These are phyloP conservation scores for Chytriomyces sp. DNA, from an alignment of 192 early-diverging fungal genomes.

Conservation along the genomic window DNA sequence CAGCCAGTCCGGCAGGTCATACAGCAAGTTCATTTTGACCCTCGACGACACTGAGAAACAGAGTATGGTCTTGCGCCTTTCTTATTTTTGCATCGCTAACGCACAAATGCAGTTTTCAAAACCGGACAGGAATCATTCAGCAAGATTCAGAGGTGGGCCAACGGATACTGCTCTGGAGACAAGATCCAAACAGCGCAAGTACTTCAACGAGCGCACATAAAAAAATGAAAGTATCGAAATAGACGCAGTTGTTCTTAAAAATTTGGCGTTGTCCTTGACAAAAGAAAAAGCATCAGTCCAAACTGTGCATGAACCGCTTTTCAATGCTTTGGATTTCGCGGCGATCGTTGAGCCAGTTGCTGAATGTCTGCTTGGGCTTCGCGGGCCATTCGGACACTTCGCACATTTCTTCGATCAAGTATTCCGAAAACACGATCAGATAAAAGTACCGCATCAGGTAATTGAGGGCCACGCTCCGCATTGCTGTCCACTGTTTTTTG, in stretches of 20 bases:
- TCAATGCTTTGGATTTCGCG: conserved; percentile 64
- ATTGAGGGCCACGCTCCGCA: conserved; percentile 54
- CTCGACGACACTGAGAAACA: conserved; percentile 53
- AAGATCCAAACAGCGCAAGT: conserved; percentile 45
- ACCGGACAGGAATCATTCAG: conserved; percentile 40
- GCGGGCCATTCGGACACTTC: conserved; percentile 15
- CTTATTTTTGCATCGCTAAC: not conserved
- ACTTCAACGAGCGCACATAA: conserved; percentile 29
- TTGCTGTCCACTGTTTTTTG: conserved; percentile 38
- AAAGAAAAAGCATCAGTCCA: conserved; percentile 31
- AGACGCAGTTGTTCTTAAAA: not conserved
- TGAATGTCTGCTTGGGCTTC: conserved; percentile 49
- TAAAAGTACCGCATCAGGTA: conserved; percentile 71
- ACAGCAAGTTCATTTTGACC: conserved; percentile 42
- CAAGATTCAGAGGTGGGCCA: conserved; percentile 41
- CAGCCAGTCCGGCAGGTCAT: conserved; percentile 46
- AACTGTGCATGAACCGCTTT: conserved; percentile 30
- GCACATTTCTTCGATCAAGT: conserved; percentile 57
- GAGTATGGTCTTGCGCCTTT: conserved; percentile 26
- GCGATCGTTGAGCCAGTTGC: conserved; percentile 58
- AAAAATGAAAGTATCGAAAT: not conserved
- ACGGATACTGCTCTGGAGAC: conserved; percentile 31
- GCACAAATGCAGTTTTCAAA: conserved; percentile 40
- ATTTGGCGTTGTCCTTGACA: not conserved
- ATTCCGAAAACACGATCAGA: conserved; percentile 70